Base-by-base conservation (phyloP, 176 grass and related monocot genomes). In the Avena sativa region DNA sequence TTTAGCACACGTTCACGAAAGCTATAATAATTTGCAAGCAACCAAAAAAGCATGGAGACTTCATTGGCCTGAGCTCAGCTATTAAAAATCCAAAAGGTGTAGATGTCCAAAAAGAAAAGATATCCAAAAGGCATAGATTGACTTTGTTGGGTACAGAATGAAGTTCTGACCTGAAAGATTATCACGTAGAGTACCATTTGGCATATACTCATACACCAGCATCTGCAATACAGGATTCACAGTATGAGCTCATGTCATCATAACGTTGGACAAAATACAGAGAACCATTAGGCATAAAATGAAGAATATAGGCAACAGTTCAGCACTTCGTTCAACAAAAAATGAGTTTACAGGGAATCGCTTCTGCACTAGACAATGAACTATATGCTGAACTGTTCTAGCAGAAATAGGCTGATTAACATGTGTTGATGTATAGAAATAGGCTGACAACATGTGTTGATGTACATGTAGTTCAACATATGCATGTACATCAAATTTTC, bases 191-290 rank as follows among this genome's bases (percentile, higher is more conserved):
- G 60, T 91, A 82, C 90, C 93, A 65, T 95, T 95, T 60, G 93
- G 84, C 93, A 95, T 92, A 88, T 87, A 92, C 81, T 95, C 93
- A 79, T 95, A 92, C n/a, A 95, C 88, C 81, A 95, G 78, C 90
- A 95, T 92, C 93, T 95, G 93, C 63, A 84, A 86, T 76, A 81
- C 61, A 86, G 20, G 69, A 1, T 80, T 69, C 87, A 81, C 5
- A 64, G 25, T 67, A 65, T 86, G 38, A 92, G 76, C 38, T 47
- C 59, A 36, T 28, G 40, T 84, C 77, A 81, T 12, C 52, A 58
- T 74, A 91, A 50, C 40, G 4, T 66, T 73, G 48, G 66, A 84
- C 34, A 28, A 61, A 66, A 74, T 13, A 48, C 52, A 9, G 34
- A 56, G 19, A 44, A 83, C 7, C 15, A 49, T 26, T 7, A 72